These are phyloP conservation scores for Hebeloma cylindrosporum DNA, from an alignment of 768 basidiomycete genomes.

Conservation along the genomic window DNA sequence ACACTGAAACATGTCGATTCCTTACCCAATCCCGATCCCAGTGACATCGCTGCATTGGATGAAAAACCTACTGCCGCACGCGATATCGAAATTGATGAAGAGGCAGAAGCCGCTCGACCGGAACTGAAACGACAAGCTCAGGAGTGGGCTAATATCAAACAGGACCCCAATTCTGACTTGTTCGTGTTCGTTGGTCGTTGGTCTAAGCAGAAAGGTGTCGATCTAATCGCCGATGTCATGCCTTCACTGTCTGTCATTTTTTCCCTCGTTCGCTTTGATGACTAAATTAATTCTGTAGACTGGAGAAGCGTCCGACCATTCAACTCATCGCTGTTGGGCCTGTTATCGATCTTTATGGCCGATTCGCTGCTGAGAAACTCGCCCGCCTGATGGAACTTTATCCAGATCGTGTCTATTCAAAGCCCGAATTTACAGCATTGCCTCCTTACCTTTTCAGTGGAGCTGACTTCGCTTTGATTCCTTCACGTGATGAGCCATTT, in stretches of 20 bases:
- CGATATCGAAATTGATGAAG: conserved; percentile 75
- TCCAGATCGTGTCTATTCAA: conserved; percentile 92
- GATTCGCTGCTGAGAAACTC: conserved; percentile 94
- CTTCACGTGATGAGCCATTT: conserved; percentile 95
- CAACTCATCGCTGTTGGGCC: conserved; percentile 91
- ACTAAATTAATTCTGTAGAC: conserved; percentile 38
- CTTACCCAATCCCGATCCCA: conserved; percentile 92
- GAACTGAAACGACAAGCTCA: conserved; percentile 91
- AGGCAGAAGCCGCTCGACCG: conserved; percentile 86
- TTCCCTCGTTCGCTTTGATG: conserved; percentile 1
- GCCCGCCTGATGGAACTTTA: conserved; percentile 93
- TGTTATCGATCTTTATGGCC: conserved; percentile 93
- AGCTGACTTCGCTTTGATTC: conserved; percentile 94
- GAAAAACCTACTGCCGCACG: conserved; percentile 70
- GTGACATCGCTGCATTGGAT: conserved; percentile 90
- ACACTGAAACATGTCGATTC: conserved; percentile 95
- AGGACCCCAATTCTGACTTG: conserved; percentile 85
- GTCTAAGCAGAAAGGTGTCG: conserved; percentile 99
- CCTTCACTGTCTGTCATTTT: conserved; percentile 61
- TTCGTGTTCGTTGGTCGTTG: conserved; percentile 98
- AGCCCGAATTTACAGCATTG: conserved; percentile 92
- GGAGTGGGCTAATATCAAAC: conserved; percentile 92
- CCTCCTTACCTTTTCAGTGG: conserved; percentile 94
- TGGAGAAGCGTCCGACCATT: conserved; percentile 83
- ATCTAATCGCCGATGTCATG: conserved; percentile 95